These are phyloP conservation scores for Diplodia mutila DNA, from an alignment of 2,329 filamentous ascomycete genomes.

Conservation along the genomic window DNA sequence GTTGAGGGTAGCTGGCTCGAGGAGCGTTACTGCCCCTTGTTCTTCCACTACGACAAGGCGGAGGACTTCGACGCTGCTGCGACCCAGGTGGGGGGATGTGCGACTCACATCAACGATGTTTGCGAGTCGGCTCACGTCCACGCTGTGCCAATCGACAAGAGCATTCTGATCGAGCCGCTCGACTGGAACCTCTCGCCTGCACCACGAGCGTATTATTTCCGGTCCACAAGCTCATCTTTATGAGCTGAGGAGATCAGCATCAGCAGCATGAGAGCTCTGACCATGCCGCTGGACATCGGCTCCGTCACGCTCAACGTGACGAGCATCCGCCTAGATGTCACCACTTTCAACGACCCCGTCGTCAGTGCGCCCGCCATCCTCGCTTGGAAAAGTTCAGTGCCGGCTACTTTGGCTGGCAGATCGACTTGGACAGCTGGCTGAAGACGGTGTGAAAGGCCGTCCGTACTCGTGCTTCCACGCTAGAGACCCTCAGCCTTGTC, in stretches of 20 bases:
- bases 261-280: background rate
- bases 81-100: slow-evolving; percentile 84
- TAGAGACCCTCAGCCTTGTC: background rate
- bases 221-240: no score
- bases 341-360: background rate
- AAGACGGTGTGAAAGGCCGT: background rate
- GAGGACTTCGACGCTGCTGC: slow-evolving; percentile 76
- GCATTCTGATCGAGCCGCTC: slow-evolving; percentile 80
- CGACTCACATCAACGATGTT: slow-evolving; percentile 92
- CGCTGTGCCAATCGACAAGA: slow-evolving; percentile 78
- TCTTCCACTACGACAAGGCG: slow-evolving; percentile 86
- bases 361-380: background rate
- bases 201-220: no score
- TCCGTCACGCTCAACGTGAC: background rate
- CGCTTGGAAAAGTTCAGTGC: background rate
- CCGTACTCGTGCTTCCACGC: background rate
- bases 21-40: slow-evolving; percentile 85
- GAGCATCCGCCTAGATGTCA: background rate
- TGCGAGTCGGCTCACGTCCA: slow-evolving; percentile 83
- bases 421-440: background rate
- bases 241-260: background rate
- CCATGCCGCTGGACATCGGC: background rate
- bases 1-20: slow-evolving; percentile 87
- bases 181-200: no score
- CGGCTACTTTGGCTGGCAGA: no score